Percentiles rank a stretch among this genome's conserved stretches.
These are phyloP conservation scores for Xylaria bambusicola DNA, from an alignment of 495 filamentous ascomycete genomes.

Conservation along the genomic window DNA sequence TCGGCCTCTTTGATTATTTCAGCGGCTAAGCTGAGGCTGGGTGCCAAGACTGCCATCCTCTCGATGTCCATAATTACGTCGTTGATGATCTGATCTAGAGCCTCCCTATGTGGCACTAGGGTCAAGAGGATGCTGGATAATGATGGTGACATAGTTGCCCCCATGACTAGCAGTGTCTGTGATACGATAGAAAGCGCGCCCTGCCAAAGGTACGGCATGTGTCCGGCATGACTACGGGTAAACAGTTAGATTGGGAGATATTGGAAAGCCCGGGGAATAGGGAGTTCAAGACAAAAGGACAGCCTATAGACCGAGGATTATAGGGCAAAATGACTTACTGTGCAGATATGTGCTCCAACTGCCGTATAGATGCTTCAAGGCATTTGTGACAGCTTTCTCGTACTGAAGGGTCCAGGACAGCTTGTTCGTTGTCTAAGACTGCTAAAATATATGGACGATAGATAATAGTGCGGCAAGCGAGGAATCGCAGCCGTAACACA, in stretches of 20 bases:
- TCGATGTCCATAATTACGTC: slow-evolving; percentile 73
- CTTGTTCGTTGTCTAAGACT: slow-evolving; percentile 75
- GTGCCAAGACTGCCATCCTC: slow-evolving; percentile 70
- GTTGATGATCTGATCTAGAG: slow-evolving; percentile 73
- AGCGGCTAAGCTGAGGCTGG: slow-evolving; percentile 68
- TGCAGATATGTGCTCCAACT: slow-evolving; percentile 75
- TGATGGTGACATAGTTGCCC: slow-evolving; percentile 77
- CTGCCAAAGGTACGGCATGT: slow-evolving; percentile 87
- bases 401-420: slow-evolving; percentile 65
- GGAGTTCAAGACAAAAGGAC: background rate
- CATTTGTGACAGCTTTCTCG: slow-evolving; percentile 78
- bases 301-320: background rate
- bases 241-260: slow-evolving; percentile 46
- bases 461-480: slow-evolving; percentile 82
- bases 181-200: slow-evolving; percentile 80
- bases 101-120: slow-evolving; percentile 51
- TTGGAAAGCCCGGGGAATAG: slow-evolving; percentile 19
- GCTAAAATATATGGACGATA: slow-evolving; percentile 81
- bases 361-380: slow-evolving; percentile 77
- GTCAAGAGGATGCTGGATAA: slow-evolving; percentile 68
- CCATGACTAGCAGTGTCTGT: slow-evolving; percentile 79
- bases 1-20: slow-evolving; percentile 82
- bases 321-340: slow-evolving; percentile 55
- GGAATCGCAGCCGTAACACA: slow-evolving; percentile 75
- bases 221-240: slow-evolving; percentile 69